Base-by-base conservation (phyloP, 2,329 filamentous ascomycete species). In the Plectosphaerella sp. region DNA sequence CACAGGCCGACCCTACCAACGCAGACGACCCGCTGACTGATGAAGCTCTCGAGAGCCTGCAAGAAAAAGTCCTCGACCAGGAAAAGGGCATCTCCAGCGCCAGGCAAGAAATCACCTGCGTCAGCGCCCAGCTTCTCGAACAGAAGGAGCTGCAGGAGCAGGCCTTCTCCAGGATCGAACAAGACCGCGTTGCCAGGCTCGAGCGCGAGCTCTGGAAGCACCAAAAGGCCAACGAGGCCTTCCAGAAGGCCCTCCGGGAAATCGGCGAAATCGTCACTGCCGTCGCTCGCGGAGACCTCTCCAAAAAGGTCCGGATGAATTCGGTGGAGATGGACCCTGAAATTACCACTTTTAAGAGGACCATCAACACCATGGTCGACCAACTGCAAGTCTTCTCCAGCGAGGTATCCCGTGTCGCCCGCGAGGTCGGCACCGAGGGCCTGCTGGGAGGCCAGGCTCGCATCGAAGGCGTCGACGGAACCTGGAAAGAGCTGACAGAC, bases 351-450 rank as follows among this genome's bases (percentile, higher is more conserved):
- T 97, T 97, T 78, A 97, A 97, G 74, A 87, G 91, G 63, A 97
- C 93, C 56, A 97, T 97, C 75, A 97, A 97, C 69, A 95, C 89
- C 60, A 97, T 97, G 93, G 96, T 97, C 84, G 93, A 97, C 67
- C 93, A 97, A 71, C 80, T 97, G 54, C 92, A 97, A 67, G 89
- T 95, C 54, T 97, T 97, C 70, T 93, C 93, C 58, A 95, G 90
- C 70, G 92, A 97, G 74, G 93, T 97, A 64, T 97, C 93, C 35
- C 88, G 91, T 60, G 86, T 97, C 60, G 93, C 93, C 50, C 89
- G 91, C 68, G 93, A 97, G 71, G 93, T 97, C 75, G 93, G 93
- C 61, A 97, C 93, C 12, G 92, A 97, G 70, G 93, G 93, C 65
- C 87, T 94, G 57, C 84, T 97, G 42, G 93, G 93, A 62, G 93